A percentile compares a stretch with the other conserved stretches of the same genome.
These are phyloP conservation scores for Sideroxylon spinosum DNA, from an alignment of 179 eudicot species.

Conservation along the genomic window DNA sequence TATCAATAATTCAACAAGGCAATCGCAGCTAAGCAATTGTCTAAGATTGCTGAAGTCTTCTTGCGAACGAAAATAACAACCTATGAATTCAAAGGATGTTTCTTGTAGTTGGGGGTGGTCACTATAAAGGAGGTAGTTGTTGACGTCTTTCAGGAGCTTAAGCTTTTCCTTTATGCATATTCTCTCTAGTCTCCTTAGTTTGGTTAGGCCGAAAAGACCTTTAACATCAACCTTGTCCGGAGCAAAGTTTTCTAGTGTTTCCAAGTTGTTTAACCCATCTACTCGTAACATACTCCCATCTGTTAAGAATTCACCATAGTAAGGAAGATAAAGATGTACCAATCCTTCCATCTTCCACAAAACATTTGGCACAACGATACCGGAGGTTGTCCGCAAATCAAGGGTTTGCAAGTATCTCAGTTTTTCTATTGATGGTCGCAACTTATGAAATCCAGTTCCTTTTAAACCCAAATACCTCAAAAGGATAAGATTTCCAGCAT, in stretches of 20 bases:
- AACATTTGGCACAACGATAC: background rate
- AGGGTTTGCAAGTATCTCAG: background rate
- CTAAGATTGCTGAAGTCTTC: background rate
- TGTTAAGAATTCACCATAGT: background rate
- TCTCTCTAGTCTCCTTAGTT: constrained; percentile 10
- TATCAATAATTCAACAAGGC: background rate
- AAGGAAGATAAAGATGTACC: constrained; percentile 12
- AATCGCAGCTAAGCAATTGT: background rate
- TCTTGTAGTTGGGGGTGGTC: background rate
- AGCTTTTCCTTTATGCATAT: background rate
- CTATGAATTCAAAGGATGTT: no score
- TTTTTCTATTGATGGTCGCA: background rate
- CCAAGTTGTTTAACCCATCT: constrained; percentile 7
- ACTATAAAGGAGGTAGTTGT: background rate
- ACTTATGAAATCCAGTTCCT: background rate
- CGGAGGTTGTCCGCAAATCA: background rate
- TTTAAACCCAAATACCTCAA: background rate
- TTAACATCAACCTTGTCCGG: constrained; percentile 3
- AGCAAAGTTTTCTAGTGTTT: constrained; percentile 17
- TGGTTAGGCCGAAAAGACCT: constrained; percentile 12
- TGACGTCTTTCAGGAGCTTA: background rate
- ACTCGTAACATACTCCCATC: background rate
- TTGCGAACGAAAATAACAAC: background rate
- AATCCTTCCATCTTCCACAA: background rate
- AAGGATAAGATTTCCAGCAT: background rate